A percentile compares a stretch with the other conserved stretches of the same genome.
These are phyloP conservation scores for Daedaleopsis sinensis DNA, from an alignment of 768 basidiomycete genomes.

Conservation along the genomic window DNA sequence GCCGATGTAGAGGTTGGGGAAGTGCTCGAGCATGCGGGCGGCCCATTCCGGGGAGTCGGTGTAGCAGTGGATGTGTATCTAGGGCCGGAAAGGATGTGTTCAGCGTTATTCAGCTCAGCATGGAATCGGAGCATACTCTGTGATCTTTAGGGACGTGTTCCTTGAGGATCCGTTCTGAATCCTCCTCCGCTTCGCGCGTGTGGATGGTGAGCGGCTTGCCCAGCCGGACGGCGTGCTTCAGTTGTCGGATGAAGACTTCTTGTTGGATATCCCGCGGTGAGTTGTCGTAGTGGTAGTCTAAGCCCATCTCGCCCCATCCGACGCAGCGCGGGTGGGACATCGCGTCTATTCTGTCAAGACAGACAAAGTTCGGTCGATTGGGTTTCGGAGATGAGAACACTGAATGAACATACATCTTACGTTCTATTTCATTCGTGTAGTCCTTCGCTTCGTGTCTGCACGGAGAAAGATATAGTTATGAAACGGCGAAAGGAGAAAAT, in stretches of 20 bases:
- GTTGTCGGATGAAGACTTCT: conserved; percentile 66
- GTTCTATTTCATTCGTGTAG: conserved; percentile 71
- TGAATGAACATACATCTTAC: conserved; percentile 58
- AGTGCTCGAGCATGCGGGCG: conserved; percentile 67
- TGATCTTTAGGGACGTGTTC: conserved; percentile 74
- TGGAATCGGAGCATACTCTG: conserved; percentile 44
- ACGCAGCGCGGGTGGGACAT: conserved; percentile 83
- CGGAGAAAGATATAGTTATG: not conserved
- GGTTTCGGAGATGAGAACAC: not conserved
- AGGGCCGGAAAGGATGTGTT: not conserved
- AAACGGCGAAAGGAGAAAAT: not conserved
- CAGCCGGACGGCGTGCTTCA: conserved; percentile 65
- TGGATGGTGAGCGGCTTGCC: conserved; percentile 85
- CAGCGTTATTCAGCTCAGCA: not conserved
- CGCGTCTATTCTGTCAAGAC: conserved; percentile 58
- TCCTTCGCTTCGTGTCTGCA: conserved; percentile 69
- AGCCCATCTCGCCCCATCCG: conserved; percentile 87
- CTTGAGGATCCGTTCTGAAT: conserved; percentile 78
- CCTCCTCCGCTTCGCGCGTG: conserved; percentile 83
- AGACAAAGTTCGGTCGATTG: not conserved
- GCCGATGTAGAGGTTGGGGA: conserved; percentile 83
- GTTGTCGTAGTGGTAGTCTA: conserved; percentile 84
- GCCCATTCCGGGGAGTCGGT: conserved; percentile 82
- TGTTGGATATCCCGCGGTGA: conserved; percentile 74
- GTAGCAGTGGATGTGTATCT: conserved; percentile 91